Conservation (phyloP, 257 asterid species). For the Nicotiana sylvestris region DNA sequence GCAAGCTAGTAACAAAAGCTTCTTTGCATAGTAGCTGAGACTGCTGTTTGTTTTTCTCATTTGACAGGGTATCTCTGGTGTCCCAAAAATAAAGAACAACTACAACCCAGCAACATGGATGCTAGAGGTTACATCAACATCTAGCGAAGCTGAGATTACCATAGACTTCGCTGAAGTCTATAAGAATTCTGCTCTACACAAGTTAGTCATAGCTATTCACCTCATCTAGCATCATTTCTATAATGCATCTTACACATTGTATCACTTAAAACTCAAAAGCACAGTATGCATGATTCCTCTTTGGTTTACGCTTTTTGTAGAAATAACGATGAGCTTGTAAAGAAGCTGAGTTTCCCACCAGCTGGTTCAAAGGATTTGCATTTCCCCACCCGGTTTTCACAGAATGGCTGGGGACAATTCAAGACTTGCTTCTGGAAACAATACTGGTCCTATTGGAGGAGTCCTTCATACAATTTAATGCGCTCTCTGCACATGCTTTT, state of each 20-base stretch:
- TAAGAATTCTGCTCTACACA: constrained; percentile 34
- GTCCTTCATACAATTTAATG: constrained; percentile 56
- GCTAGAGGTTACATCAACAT: constrained; percentile 53
- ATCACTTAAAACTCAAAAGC: neutral
- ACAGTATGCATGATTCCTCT: neutral
- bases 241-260: neutral
- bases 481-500: constrained; percentile 36
- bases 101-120: constrained; percentile 70
- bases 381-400: constrained; percentile 42
- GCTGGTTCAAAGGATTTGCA: constrained; percentile 39
- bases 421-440: constrained; percentile 64
- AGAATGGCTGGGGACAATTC: constrained; percentile 49
- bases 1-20: neutral
- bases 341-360: constrained; percentile 31
- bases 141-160: constrained; percentile 53
- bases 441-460: constrained; percentile 64
- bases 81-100: constrained; percentile 39
- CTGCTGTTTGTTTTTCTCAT: neutral
- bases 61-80: constrained; percentile 39
- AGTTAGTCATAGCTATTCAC: constrained; percentile 29
- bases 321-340: constrained; percentile 37
- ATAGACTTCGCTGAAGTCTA: constrained; percentile 55
- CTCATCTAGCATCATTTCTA: neutral
- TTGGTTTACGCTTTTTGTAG: constrained; percentile 21
- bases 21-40: neutral